These are phyloP conservation scores for Verbena officinalis DNA, from an alignment of 257 asterid species.

Conservation along the genomic window DNA sequence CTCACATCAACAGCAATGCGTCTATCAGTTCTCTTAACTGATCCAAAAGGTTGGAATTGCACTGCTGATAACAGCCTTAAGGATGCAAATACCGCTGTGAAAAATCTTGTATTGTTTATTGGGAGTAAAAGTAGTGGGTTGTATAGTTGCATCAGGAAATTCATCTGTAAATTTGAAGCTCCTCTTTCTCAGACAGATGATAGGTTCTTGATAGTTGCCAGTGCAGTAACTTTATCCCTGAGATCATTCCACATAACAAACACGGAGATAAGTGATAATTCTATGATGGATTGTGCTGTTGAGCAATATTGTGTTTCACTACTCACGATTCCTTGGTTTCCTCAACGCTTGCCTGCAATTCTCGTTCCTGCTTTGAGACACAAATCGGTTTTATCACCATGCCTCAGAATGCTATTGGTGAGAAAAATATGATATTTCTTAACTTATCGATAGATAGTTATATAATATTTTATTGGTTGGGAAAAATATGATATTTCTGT, in stretches of 20 bases:
- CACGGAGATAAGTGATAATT: constrained; percentile 42
- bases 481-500: constrained; percentile 20
- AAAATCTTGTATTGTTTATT: constrained; percentile 57
- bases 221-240: constrained; percentile 83
- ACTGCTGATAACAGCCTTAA: constrained; percentile 38
- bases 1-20: constrained; percentile 84
- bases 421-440: constrained; percentile 26
- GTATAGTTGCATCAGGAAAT: constrained; percentile 65
- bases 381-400: constrained; percentile 75
- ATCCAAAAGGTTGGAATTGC: constrained; percentile 85
- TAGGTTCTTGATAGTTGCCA: constrained; percentile 69
- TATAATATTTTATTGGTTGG: constrained; percentile 1
- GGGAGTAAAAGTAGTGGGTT: constrained; percentile 67
- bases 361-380: constrained; percentile 92
- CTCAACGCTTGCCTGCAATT: constrained; percentile 77
- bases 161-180: constrained; percentile 62
- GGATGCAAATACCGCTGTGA: constrained; percentile 60
- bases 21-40: constrained; percentile 80
- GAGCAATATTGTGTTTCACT: constrained; percentile 69
- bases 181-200: constrained; percentile 66
- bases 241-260: constrained; percentile 74
- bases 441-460: constrained; percentile 12
- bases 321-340: constrained; percentile 89
- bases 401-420: constrained; percentile 85
- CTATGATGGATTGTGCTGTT: constrained; percentile 51